Conservation (phyloP, 2,329 filamentous ascomycete species). For the Didymosphaeria variabile region DNA sequence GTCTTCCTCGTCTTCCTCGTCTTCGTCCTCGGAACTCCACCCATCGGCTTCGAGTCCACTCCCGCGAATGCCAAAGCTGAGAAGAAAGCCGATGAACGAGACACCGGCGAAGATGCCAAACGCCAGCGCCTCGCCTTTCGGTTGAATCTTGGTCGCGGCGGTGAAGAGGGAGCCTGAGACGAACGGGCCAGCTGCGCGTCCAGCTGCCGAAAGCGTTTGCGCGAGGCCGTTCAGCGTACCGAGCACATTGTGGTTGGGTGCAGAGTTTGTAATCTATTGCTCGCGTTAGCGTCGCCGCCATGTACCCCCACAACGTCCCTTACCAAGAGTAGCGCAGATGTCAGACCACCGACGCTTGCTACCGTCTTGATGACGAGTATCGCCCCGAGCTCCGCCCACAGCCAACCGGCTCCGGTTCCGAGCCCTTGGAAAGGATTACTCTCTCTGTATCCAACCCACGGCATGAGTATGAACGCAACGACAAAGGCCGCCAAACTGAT, state of each 20-base stretch:
- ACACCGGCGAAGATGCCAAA: slow-evolving; percentile 91
- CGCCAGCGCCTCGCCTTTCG: slow-evolving; percentile 83
- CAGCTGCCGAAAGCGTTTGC: slow-evolving; percentile 90
- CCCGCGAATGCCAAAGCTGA: slow-evolving; percentile 80
- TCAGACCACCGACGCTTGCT: slow-evolving; percentile 86
- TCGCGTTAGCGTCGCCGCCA: slow-evolving; percentile 22
- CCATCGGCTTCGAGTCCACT: slow-evolving; percentile 66
- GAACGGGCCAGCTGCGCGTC: slow-evolving; percentile 87
- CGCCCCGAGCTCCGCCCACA: slow-evolving; percentile 82
- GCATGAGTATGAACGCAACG: slow-evolving; percentile 84
- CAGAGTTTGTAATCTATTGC: slow-evolving; percentile 86
- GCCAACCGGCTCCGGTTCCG: slow-evolving; percentile 70
- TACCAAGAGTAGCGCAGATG: slow-evolving; percentile 87
- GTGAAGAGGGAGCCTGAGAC: slow-evolving; percentile 88
- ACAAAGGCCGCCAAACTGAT: slow-evolving; percentile 81
- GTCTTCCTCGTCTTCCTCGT: slow-evolving; percentile 42
- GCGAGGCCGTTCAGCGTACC: slow-evolving; percentile 93
- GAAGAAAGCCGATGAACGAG: slow-evolving; percentile 79
- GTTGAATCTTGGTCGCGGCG: slow-evolving; percentile 73
- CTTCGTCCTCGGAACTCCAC: slow-evolving; percentile 54
- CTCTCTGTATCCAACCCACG: slow-evolving; percentile 83
- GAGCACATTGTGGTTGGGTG: slow-evolving; percentile 82
- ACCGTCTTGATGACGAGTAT: slow-evolving; percentile 90
- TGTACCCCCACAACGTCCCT: slow-evolving; percentile 42
- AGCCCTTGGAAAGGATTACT: slow-evolving; percentile 60